phyloP scores from a whole-genome alignment of 1,284 basidiomycete genomes.

The Papiliotrema laurentii region DNA sequence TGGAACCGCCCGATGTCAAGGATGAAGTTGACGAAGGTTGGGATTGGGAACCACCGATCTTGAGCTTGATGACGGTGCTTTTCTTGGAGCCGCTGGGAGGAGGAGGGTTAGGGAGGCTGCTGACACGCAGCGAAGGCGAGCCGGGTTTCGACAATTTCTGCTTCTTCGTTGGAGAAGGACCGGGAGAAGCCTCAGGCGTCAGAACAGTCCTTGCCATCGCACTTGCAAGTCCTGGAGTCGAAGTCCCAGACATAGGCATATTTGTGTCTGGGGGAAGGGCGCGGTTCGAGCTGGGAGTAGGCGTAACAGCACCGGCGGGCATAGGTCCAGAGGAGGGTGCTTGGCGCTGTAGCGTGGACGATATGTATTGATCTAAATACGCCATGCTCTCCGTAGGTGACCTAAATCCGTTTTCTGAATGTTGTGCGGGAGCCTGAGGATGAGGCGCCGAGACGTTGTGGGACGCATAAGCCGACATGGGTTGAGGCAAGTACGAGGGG shows the following conservation, averaged over 20 bases:
- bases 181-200: conserved; percentile 22
- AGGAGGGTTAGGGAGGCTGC: no score
- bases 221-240: conserved; percentile 9
- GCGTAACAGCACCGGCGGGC: background rate
- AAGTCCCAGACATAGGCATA: no score
- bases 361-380: conserved; percentile 17
- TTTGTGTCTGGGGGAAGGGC: background rate
- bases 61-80: background rate
- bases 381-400: no score
- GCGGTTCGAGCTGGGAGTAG: background rate
- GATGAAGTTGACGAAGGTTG: background rate
- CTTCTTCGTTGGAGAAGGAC: conserved; percentile 36
- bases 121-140: no score
- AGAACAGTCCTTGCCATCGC: conserved; percentile 9
- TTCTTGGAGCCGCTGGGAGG: background rate
- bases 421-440: conserved; percentile 3
- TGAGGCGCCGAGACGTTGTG: conserved; percentile 3
- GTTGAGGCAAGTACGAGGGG: conserved; percentile 1
- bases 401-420: no score
- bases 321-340: background rate
- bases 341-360: conserved; percentile 1
- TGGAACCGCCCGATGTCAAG: background rate
- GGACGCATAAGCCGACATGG: no score
- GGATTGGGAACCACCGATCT: background rate
- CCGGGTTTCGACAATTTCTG: conserved; percentile 2